These are phyloP conservation scores for Anastatica hierochuntica DNA, from an alignment of 345 rosid genomes.

Conservation along the genomic window DNA sequence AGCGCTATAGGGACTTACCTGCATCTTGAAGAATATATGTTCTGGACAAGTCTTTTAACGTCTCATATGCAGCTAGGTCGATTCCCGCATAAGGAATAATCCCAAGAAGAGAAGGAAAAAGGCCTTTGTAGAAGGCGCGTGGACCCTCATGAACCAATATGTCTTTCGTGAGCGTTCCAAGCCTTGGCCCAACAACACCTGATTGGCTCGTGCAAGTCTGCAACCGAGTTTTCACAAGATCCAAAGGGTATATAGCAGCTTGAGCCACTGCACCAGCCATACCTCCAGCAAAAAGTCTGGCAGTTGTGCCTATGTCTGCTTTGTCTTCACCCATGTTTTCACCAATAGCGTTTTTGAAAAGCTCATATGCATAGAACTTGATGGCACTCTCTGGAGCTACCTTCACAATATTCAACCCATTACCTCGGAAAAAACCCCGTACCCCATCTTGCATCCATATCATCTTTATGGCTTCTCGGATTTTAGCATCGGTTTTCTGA, in stretches of 20 bases:
- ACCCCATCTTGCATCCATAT: constrained; percentile 64
- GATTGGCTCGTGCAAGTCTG: constrained; percentile 58
- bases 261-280: constrained; percentile 94
- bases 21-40: constrained; percentile 53
- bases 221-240: constrained; percentile 88
- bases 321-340: constrained; percentile 41
- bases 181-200: constrained; percentile 45
- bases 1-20: constrained; percentile 34
- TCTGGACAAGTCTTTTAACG: constrained; percentile 70
- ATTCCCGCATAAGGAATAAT: constrained; percentile 94
- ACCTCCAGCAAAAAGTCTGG: constrained; percentile 74
- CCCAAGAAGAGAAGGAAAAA: constrained; percentile 79
- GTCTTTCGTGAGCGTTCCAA: constrained; percentile 51
- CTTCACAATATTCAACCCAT: constrained; percentile 72
- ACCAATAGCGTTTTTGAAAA: constrained; percentile 49
- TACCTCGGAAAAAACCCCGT: constrained; percentile 65
- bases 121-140: constrained; percentile 78
- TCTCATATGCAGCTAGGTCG: constrained; percentile 90
- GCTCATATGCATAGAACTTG: constrained; percentile 69
- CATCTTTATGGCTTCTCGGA: constrained; percentile 53
- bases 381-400: constrained; percentile 95
- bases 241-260: constrained; percentile 74
- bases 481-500: constrained; percentile 47
- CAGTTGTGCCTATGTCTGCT: constrained; percentile 48
- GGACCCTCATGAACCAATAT: constrained; percentile 81